Percentiles rank a stretch among this genome's conserved stretches.
Conservation (phyloP, 129 eudicot species). For the Pulicaria dysenterica region DNA sequence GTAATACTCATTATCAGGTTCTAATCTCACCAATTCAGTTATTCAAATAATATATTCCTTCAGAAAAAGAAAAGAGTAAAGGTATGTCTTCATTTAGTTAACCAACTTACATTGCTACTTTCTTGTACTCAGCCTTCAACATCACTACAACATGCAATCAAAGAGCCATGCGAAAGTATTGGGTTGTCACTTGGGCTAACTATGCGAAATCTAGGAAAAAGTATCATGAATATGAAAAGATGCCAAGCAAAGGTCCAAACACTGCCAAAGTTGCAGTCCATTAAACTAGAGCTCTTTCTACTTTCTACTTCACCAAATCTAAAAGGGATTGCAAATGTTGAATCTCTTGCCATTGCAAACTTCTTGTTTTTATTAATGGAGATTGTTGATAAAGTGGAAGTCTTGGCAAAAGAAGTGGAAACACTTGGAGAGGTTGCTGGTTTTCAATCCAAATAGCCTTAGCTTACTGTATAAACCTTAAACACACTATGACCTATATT, state of each 20-base stretch:
- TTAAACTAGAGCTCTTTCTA: constrained; percentile 46
- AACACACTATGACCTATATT: neutral
- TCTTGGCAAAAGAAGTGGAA: constrained; percentile 64
- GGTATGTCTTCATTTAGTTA: neutral
- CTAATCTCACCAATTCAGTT: neutral
- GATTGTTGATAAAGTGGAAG: constrained; percentile 60
- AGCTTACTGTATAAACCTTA: neutral
- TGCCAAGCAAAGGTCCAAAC: constrained; percentile 45
- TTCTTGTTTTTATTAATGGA: constrained; percentile 57
- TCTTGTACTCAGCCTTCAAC: constrained; percentile 51
- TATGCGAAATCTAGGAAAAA: constrained; percentile 66
- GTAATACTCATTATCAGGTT: neutral
- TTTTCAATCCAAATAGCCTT: constrained; percentile 40
- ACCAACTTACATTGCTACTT: constrained; percentile 1
- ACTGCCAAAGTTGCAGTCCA: constrained; percentile 49
- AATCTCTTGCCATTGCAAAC: constrained; percentile 53
- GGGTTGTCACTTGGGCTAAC: constrained; percentile 48
- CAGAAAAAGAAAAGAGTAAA: neutral
- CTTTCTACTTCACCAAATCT: constrained; percentile 32
- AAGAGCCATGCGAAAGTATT: constrained; percentile 54
- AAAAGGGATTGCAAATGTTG: constrained; percentile 38
- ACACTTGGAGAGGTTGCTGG: constrained; percentile 57
- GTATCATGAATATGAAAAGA: constrained; percentile 59
- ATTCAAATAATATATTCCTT: neutral
- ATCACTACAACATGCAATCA: constrained; percentile 40